A percentile compares a stretch with the other conserved stretches of the same genome.
Conservation (phyloP, 371 early-diverging fungal species). For the Zychaea mexicana region DNA sequence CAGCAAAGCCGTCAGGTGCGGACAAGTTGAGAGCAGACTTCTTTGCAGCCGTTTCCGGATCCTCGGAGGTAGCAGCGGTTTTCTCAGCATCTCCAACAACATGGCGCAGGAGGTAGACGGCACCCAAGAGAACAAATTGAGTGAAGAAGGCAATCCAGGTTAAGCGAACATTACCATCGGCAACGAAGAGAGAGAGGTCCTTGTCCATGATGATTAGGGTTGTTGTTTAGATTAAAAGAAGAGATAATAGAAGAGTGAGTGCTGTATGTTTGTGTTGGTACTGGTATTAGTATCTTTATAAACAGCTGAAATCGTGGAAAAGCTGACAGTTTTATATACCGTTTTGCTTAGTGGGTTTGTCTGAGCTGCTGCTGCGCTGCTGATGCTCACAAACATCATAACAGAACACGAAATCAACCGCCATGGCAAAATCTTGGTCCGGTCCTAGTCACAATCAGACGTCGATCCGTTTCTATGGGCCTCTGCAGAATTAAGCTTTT, state of each 20-base stretch:
- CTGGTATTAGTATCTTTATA: too few species aligned
- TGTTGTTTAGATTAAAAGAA: neutral
- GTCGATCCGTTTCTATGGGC: neutral
- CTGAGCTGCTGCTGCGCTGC: too few species aligned
- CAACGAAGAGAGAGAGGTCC: slow-evolving; percentile 22
- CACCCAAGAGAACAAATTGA: slow-evolving; percentile 34
- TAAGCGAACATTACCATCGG: slow-evolving; percentile 25
- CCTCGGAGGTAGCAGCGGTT: slow-evolving; percentile 25
- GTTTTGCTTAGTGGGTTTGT: neutral
- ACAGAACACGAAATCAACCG: neutral
- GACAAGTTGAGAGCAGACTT: slow-evolving; percentile 12
- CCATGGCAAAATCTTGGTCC: neutral
- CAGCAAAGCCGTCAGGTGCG: neutral
- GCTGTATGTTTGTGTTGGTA: too few species aligned
- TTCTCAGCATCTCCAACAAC: slow-evolving; percentile 17
- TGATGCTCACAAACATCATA: too few species aligned
- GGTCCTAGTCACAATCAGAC: neutral
- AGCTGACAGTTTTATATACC: neutral
- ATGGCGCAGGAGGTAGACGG: slow-evolving; percentile 26
- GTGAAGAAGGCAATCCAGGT: slow-evolving; percentile 43
- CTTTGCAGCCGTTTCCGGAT: slow-evolving; percentile 19
- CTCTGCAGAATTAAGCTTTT: neutral
- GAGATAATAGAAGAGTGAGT: too few species aligned
- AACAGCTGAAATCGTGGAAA: too few species aligned
- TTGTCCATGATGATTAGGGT: slow-evolving; percentile 11